Evolutionary conservation across 148 eudicot species (phyloP), one percentile per base, ranked within the genome.

Genomic region (Polygonum maritimum): DNA sequence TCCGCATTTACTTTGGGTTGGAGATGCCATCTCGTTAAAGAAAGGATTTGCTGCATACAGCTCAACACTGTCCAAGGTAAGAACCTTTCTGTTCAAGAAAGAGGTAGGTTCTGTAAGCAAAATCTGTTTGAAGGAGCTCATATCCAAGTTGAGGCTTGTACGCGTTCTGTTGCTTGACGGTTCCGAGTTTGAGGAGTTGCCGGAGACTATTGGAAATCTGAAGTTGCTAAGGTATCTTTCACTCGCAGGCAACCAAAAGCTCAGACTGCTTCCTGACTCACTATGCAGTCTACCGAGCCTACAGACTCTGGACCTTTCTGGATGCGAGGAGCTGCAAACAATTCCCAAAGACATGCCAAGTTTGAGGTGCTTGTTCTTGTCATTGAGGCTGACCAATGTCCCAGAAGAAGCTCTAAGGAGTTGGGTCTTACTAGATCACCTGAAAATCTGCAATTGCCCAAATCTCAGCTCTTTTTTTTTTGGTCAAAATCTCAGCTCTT

Each of bases 141-240:
- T 74, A 16, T 51, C 40, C n/a, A 52, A 45, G 0, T 83, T 70
- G 74, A 44, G 12, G 1, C 40, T 70, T 40, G 36, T 80, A 2
- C 51, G 85, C n/a, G 69, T 77, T 13, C 21, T 83, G 49, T 70
- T 55, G 3, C 44, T 83, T 48, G 21, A 57, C 3, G 15, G 7
- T 21, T 11, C 40, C 11, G 45, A 13, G 7, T 12, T 80, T 12
- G 55, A 52, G 35, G 7, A 19, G 22, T 74, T 78, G 41, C 73
- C 81, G 0, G 36, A 78, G 5, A 22, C 75, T 3, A 63, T 83
- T 40, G 81, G 73, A 16, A n/a, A 71, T 4, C 8, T 83, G 55
- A 41, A 76, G 48, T 80, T 75, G 69, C 31, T 83, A 77, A 75
- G 85, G 69, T 75, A 77, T 72, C 74, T 83, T 40, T 47, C 77